Base-by-base conservation (phyloP, 495 filamentous ascomycete species). In the Hyaloscypha bicolor region DNA sequence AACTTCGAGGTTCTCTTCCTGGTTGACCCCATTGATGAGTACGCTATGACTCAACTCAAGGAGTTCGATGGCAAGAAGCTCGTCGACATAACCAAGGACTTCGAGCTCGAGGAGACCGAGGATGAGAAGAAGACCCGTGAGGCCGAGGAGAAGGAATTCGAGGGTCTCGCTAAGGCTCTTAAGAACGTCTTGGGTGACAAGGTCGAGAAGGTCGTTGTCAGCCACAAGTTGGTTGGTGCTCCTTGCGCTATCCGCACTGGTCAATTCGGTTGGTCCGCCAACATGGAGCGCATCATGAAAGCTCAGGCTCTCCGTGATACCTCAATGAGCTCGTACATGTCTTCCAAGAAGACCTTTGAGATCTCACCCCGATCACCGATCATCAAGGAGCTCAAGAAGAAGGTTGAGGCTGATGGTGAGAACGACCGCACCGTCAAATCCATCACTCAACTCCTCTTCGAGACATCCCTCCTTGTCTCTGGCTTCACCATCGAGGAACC, bases 241-340 rank as follows among this genome's bases (percentile, higher is more conserved):
- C 95, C 95, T 77, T 98, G 96, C 82, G 95, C 95, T 79, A 98
- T 99, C 85, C 95, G 95, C 81, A 99, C 95, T 72, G 95, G 96
- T 76, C 95, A 99, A 85, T 99, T 99, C 81, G 95, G 95, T 83
- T 99, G 95, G 95, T 97, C 94, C 52, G 95, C 95, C 78, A 99
- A 99, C 88, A 99, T 99, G 95, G 95, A 99, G 90, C 96, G 95
- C 86, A 99, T 99, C 89, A 99, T 99, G 95, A 99, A 99, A 90
- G 96, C 95, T 37, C 95, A 99, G 86, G 95, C 95, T 79, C 93
- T 99, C 73, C 96, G 95, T 84, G 95, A 99, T 83, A 98, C 95
- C 76, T 97, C 93, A 72, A 99, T 99, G 95, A 90, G 86, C 83
- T 96, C 92, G 68, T 99, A 99, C 90, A 99, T 99, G 95, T 94